Base-by-base conservation (phyloP, 1,284 basidiomycete species). In the Volvariella volvacea region DNA sequence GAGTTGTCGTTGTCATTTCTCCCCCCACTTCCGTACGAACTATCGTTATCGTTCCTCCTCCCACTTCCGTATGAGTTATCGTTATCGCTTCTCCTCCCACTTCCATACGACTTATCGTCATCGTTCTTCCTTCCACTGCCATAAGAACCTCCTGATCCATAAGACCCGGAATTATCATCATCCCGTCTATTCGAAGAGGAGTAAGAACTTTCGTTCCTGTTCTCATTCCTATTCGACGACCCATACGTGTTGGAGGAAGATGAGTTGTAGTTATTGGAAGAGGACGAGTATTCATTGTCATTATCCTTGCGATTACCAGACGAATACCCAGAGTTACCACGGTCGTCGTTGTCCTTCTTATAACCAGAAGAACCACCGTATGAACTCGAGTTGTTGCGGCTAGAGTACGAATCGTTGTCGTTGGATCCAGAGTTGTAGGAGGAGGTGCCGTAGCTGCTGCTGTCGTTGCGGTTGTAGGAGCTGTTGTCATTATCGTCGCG, bases 211-310 rank as follows among this genome's bases (percentile, higher is more conserved):
- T 28, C 25, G 25, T 28, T 28, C 25, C 25, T 28, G 6, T 28
- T 6, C 12, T 12, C 25, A 28, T 6, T 6, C 6, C 25, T 12
- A n/a, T n/a, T n/a, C n/a, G n/a, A n/a, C n/a, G n/a, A n/a, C n/a
- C n/a, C n/a, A n/a, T n/a, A n/a, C n/a, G n/a, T 56, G 21, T 55
- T 52, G 14, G 45, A 50, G 10, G 62, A 59, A 19, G 50, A 47
- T 38, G 54, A 54, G 28, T 50, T 37, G 42, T 52, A 48, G 30
- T 53, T 49, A 22, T 52, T 51, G 51, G 52, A 7, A 55, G 55
- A 57, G 9, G 51, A 50, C 41, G 50, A 46, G 41, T 55, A 46
- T 41, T 58, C 54, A 48, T 51, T 52, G 16, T 48, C 55, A 33
- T 50, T 40, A 39, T 51, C 44, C 41, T 46, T 47, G 31, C 33